Evolutionary conservation across 2,329 filamentous ascomycete genomes (phyloP).

Genomic region (Pseudopyrenochaeta lycopersici): DNA sequence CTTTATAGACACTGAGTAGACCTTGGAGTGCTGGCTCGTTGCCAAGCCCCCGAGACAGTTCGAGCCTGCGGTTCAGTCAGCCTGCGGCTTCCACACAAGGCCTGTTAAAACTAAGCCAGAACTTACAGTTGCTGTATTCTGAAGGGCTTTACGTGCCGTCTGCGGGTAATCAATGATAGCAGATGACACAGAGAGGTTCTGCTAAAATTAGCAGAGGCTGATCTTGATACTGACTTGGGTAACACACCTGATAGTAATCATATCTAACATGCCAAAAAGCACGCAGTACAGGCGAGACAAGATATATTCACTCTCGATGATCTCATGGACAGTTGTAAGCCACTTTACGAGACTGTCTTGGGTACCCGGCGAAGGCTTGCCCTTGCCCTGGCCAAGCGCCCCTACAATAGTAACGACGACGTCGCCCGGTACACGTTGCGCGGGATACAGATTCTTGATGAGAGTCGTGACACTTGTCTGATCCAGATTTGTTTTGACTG

Average conservation of each 20-base stretch:
- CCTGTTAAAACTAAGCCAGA: background rate
- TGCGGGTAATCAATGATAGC: slow-evolving; percentile 78
- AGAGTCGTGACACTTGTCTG: slow-evolving; percentile 76
- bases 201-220: slow-evolving; percentile 32
- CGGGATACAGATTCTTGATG: slow-evolving; percentile 79
- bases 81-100: slow-evolving; percentile 6
- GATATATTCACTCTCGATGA: slow-evolving; percentile 69
- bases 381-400: slow-evolving; percentile 78
- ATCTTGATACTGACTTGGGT: slow-evolving; percentile 4
- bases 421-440: slow-evolving; percentile 67
- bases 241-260: slow-evolving; percentile 73
- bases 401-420: slow-evolving; percentile 73
- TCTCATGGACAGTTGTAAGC: slow-evolving; percentile 79
- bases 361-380: slow-evolving; percentile 75
- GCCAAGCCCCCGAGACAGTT: slow-evolving; percentile 57
- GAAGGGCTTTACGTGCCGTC: slow-evolving; percentile 84
- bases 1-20: slow-evolving; percentile 83
- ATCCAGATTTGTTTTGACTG: slow-evolving; percentile 73
- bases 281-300: slow-evolving; percentile 77
- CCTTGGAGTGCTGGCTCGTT: slow-evolving; percentile 79
- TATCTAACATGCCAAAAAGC: slow-evolving; percentile 83
- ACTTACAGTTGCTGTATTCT: slow-evolving; percentile 75
- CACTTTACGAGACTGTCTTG: slow-evolving; percentile 79
- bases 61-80: slow-evolving; percentile 51
- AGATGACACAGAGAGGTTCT: slow-evolving; percentile 73